Conservation (phyloP, 2,329 filamentous ascomycete species). For the Xylaria sp. region DNA sequence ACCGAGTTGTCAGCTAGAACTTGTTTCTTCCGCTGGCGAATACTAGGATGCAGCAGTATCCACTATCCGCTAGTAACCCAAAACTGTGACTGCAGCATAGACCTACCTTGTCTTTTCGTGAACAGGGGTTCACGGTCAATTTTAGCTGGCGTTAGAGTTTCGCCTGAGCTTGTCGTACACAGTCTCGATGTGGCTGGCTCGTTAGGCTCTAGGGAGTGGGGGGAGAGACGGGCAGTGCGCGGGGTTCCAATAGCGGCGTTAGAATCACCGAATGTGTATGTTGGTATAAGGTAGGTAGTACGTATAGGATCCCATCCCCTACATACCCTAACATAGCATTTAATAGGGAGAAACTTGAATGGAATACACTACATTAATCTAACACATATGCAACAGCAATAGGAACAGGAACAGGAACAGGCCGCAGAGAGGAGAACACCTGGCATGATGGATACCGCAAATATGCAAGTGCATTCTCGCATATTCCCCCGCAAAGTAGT, state of each 20-base stretch:
- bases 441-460: neutral
- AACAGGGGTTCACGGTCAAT: conserved; percentile 1
- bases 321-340: too few relatives aligned
- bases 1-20: conserved; percentile 8
- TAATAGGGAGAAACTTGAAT: neutral
- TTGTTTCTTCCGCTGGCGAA: neutral
- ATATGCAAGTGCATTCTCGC: conserved; percentile 13
- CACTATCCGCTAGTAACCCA: neutral
- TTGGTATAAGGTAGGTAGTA: neutral
- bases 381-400: neutral
- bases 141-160: conserved; percentile 4
- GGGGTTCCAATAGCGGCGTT: conserved; percentile 40
- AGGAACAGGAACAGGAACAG: too few relatives aligned
- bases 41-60: neutral
- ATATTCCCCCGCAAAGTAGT: neutral
- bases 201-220: conserved; percentile 22
- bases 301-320: too few relatives aligned
- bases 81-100: neutral
- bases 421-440: neutral
- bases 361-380: neutral
- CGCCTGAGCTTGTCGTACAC: neutral
- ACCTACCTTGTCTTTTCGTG: neutral
- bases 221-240: conserved; percentile 43
- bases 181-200: neutral
- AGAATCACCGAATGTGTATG: neutral